These are phyloP conservation scores for Podospora conica DNA, from an alignment of 495 filamentous ascomycete species.

Conservation along the genomic window DNA sequence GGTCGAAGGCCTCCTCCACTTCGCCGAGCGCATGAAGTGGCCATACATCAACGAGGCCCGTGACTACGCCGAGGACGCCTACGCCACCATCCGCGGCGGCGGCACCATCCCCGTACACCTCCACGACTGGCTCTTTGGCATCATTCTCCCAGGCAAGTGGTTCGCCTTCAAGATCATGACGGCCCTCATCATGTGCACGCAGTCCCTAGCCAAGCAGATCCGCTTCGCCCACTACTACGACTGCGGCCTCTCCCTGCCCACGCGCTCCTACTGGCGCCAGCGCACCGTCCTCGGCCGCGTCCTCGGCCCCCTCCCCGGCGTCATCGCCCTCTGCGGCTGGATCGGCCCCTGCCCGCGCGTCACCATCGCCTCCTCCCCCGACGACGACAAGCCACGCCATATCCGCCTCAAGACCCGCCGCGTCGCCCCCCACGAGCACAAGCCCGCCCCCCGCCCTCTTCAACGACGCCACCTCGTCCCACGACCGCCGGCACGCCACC, in stretches of 20 bases:
- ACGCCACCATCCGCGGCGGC: neutral
- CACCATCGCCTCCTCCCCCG: neutral
- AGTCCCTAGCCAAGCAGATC: neutral
- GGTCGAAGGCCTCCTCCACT: slow-evolving; percentile 2
- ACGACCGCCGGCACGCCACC: neutral
- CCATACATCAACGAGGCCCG: slow-evolving; percentile 1
- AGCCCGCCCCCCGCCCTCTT: neutral
- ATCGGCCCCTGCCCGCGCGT: neutral
- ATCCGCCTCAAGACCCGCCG: slow-evolving; percentile 3
- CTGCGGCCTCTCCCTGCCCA: neutral
- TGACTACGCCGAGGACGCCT: slow-evolving; percentile 3
- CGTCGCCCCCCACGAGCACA: neutral
- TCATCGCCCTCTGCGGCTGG: slow-evolving; percentile 3
- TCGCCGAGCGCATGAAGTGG: slow-evolving; percentile 4
- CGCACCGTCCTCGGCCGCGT: slow-evolving; percentile 1
- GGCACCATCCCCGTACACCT: neutral
- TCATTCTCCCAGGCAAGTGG: neutral
- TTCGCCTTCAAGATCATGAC: slow-evolving; percentile 3
- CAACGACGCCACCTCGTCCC: neutral
- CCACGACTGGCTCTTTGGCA: slow-evolving; percentile 1
- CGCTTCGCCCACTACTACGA: slow-evolving; percentile 3
- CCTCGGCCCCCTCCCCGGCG: neutral
- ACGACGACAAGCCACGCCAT: neutral
- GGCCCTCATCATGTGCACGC: neutral
- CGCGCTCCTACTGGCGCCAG: neutral